Percentiles rank a stretch among this genome's conserved stretches.
phyloP scores from a whole-genome alignment of 257 asterid genomes.

The Solanum bukasovii region DNA sequence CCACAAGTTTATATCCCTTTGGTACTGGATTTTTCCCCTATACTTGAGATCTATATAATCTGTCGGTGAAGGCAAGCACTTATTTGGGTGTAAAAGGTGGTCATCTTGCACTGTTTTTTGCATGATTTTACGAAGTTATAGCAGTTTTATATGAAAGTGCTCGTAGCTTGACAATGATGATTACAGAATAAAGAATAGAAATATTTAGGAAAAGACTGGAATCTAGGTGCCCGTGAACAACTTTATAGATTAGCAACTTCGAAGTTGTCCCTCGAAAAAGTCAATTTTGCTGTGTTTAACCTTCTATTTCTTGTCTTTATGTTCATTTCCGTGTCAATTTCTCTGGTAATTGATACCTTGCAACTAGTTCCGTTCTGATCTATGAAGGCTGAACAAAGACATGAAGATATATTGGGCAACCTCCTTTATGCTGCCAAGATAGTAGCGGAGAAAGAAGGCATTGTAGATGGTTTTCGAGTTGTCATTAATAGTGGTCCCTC shows the following conservation, averaged over 20 bases:
- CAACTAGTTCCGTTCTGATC: constrained; percentile 2
- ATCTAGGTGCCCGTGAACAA: not conserved
- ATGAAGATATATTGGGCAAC: constrained; percentile 72
- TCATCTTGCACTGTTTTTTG: not conserved
- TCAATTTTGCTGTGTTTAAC: not conserved
- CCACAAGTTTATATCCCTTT: not conserved
- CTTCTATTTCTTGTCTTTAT: not conserved
- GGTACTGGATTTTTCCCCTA: not conserved
- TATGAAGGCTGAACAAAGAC: constrained; percentile 71
- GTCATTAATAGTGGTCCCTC: constrained; percentile 78
- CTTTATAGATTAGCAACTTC: not conserved
- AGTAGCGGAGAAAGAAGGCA: constrained; percentile 91
- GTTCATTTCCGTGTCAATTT: not conserved
- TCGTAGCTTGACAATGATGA: not conserved
- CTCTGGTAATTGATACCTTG: not conserved
- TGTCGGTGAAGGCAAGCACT: not conserved
- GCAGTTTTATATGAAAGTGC: not conserved
- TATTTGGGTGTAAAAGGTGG: not conserved
- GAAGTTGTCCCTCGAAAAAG: not conserved
- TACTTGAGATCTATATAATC: not conserved
- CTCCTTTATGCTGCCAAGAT: constrained; percentile 82
- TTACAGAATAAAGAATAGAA: not conserved
- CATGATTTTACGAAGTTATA: not conserved
- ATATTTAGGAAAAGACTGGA: not conserved
- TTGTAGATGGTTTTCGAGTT: constrained; percentile 84